Base-by-base conservation (phyloP, 257 asterid genomes). In the Gentiana dahurica region DNA sequence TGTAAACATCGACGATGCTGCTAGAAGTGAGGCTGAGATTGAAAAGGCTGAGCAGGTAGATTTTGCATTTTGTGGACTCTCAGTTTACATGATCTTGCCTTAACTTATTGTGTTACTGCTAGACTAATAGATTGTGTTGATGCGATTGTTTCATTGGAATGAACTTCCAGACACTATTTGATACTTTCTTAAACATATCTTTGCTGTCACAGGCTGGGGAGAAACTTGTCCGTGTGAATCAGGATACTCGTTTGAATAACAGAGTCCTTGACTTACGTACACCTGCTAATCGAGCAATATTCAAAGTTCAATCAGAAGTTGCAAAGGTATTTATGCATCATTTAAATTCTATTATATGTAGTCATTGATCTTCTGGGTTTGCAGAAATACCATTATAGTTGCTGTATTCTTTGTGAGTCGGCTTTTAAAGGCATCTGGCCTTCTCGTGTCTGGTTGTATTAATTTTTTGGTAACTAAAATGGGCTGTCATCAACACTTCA, bases 221-320 rank as follows among this genome's bases (percentile, higher is more conserved):
- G 75, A 83, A 77, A 68, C 84, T 87, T 67, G 94, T 81, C 59
- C 92, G 92, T 56, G 96, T 91, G 34, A 85, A 87, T 69, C 98
- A 85, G 81, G 98, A 91, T 64, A 85, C 94, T 48, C 95, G 96
- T 51, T 67, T 91, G 78, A 87, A 91, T 62, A 67, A 53, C 75
- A 78, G 98, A 67, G 81, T 83, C 49, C 78, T 91, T 63, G 98
- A 91, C 67, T 24, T 85, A 12, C 95, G 96, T 35, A 91, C 96
- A 8, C 94, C 86, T 56, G 93, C 98, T 15, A 88, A 87, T 73
- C 95, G 85, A 75, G 94, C 80, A 63, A 91, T 88, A 62, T 91
- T 91, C 57, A 81, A 85, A 24, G 57, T 87, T 59, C 88, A 81
- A 53, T 77, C 75, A 60, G 80, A 91, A 75, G 82, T 91, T 75